Evolutionary conservation across 2,329 filamentous ascomycete genomes (phyloP).

Genomic region (Diplodia corticola): DNA sequence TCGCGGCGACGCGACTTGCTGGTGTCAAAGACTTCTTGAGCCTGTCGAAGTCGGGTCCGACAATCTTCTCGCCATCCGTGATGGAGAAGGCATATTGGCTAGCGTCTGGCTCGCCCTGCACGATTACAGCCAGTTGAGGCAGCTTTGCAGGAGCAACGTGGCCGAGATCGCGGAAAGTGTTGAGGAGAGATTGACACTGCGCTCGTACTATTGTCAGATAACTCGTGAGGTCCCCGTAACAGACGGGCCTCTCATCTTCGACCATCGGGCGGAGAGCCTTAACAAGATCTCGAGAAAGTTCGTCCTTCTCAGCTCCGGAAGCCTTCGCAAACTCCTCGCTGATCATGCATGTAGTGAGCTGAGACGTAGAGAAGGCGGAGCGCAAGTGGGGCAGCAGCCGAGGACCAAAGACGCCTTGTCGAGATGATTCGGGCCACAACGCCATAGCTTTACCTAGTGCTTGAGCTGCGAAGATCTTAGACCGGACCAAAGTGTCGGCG

Average conservation of each 20-base stretch:
- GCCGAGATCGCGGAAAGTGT: conserved; percentile 75
- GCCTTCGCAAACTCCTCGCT: conserved; percentile 82
- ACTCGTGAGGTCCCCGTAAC: conserved; percentile 87
- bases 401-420: conserved; percentile 64
- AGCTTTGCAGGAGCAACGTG: conserved; percentile 55
- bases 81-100: conserved; percentile 92
- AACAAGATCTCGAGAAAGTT: conserved; percentile 61
- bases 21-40: conserved; percentile 87
- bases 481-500: conserved; percentile 82
- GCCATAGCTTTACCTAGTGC: conserved; percentile 85
- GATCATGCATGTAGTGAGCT: conserved; percentile 78
- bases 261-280: conserved; percentile 71
- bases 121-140: conserved; percentile 81
- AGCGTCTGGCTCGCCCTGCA: conserved; percentile 89
- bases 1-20: conserved; percentile 80
- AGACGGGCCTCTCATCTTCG: conserved; percentile 75
- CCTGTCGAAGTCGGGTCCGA: conserved; percentile 80
- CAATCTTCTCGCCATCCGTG: conserved; percentile 80
- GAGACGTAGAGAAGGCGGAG: conserved; percentile 79
- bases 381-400: conserved; percentile 65
- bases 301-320: conserved; percentile 42
- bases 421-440: conserved; percentile 63
- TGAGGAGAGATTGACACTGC: conserved; percentile 86
- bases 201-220: conserved; percentile 86
- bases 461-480: conserved; percentile 80